Evolutionary conservation across 371 early-diverging fungal genomes (phyloP), one percentile per base, ranked within the genome.

Genomic region (Globomyces sp.): DNA sequence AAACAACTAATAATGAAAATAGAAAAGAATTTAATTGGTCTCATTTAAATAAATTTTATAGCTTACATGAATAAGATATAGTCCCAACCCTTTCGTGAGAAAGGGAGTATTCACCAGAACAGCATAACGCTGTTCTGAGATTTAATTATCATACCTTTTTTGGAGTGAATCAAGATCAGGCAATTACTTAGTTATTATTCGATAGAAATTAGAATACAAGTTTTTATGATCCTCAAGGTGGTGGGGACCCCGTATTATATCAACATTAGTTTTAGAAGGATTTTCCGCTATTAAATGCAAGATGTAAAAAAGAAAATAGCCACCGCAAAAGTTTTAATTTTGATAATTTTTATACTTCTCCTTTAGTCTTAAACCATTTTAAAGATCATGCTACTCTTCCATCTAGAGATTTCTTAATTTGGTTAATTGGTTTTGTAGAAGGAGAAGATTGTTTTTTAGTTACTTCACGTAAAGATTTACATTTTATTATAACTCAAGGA

Each of bases 191-290:
- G 75, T 68, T 74, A 58, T 69, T 82, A 71, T 74, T 79, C 53
- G 82, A 81, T 75, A 61, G 82, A 73, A 80, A 81, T 65, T 69
- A 82, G 65, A 81, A 82, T 73, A 82, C 80, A 64, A 77, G 77
- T 69, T 81, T 82, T 68, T 82, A 74, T 81, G 82, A 81, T 80
- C 72, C 77, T 66, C 74, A 78, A 75, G 76, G 79, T 61, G 80
- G 80, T 76, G 81, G 81, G 71, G 81, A 80, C 60, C 71, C 74
- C 58, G 68, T 81, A 63, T 72, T 80, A 52, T 81, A 79, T 65
- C 81, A 80, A 66, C 80, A 80, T 80, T 64, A 68, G 58, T 80
- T 79, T 55, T 79, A 11, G 50, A 24, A 4, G 55, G 48, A 37
- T 71, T 45, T 71, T 61, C 53, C 8, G 60, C 53, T 68, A 63